Conservation (phyloP, 1,284 basidiomycete genomes). For the Ustilago sp. region DNA sequence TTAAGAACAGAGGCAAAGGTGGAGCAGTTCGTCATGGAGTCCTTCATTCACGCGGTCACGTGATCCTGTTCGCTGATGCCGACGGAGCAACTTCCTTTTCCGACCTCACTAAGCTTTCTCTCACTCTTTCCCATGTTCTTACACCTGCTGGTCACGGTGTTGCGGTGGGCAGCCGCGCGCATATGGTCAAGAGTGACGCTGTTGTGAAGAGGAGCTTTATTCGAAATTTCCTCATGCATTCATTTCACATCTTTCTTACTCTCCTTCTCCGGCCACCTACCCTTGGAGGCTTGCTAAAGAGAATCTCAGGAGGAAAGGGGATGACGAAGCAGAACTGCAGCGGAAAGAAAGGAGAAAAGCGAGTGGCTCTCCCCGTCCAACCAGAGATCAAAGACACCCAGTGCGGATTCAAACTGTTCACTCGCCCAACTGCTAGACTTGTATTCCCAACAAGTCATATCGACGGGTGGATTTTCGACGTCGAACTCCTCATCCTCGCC, state of each 20-base stretch:
- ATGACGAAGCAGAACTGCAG: neutral
- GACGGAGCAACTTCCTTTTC: conserved; percentile 89
- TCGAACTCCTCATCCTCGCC: conserved; percentile 90
- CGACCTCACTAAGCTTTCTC: conserved; percentile 81
- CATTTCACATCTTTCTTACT: conserved; percentile 76
- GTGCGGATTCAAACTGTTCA: conserved; percentile 89
- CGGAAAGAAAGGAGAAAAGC: conserved; percentile 1
- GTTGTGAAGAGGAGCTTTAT: conserved; percentile 92
- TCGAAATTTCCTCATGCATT: conserved; percentile 91
- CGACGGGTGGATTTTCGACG: conserved; percentile 88
- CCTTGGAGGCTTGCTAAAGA: conserved; percentile 14
- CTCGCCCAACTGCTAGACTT: conserved; percentile 79
- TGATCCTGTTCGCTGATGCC: conserved; percentile 91
- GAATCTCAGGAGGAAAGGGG: neutral
- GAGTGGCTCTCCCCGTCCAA: conserved; percentile 71
- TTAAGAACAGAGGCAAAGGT: conserved; percentile 87
- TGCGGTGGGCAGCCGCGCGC: conserved; percentile 85
- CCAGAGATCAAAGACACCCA: conserved; percentile 91
- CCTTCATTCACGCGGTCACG: conserved; percentile 79
- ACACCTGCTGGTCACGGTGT: conserved; percentile 74
- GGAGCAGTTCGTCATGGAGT: conserved; percentile 83
- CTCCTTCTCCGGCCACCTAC: conserved; percentile 61
- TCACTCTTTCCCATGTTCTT: conserved; percentile 72
- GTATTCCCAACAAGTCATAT: conserved; percentile 77
- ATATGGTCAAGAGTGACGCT: conserved; percentile 88